These are phyloP conservation scores for Penicillium verrucosum DNA, from an alignment of 2,329 filamentous ascomycete genomes.

Conservation along the genomic window DNA sequence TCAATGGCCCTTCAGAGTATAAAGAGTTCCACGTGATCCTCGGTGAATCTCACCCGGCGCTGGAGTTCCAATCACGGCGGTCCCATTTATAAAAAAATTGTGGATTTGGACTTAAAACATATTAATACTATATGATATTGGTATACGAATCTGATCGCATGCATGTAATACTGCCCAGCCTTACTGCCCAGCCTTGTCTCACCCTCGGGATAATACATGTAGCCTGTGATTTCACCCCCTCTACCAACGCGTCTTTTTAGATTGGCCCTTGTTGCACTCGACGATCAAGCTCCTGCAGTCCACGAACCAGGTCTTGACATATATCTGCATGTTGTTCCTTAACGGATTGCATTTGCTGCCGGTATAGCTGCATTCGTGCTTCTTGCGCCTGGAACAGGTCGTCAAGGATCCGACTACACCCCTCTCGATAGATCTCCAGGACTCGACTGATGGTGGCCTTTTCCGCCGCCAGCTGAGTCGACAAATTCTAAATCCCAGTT, in stretches of 20 bases:
- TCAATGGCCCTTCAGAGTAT: conserved; percentile 12
- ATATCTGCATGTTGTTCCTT: conserved; percentile 29
- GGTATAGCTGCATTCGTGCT: conserved; percentile 34
- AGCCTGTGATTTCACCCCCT: not conserved
- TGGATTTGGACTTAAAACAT: not conserved
- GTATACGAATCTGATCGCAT: not conserved
- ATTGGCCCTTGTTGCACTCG: conserved; percentile 17
- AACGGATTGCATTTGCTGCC: conserved; percentile 28
- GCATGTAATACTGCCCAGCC: not conserved
- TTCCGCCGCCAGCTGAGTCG: conserved; percentile 47
- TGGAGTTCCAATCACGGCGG: conserved; percentile 17
- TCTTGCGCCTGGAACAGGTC: conserved; percentile 42
- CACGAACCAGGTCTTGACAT: conserved; percentile 30
- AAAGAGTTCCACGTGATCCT: conserved; percentile 26
- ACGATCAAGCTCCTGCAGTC: conserved; percentile 27
- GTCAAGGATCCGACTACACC: conserved; percentile 45
- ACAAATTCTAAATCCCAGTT: conserved; percentile 35
- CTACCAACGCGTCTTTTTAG: not conserved
- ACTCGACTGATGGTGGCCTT: conserved; percentile 46
- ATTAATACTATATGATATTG: not conserved
- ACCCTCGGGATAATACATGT: not conserved
- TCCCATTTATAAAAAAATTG: conserved; percentile 8
- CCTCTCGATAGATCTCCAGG: conserved; percentile 43
- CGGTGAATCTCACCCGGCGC: conserved; percentile 20
- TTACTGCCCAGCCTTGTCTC: not conserved